Evolutionary conservation across 2,329 filamentous ascomycete genomes (phyloP).

Genomic region (Verticillium nonalfalfae): DNA sequence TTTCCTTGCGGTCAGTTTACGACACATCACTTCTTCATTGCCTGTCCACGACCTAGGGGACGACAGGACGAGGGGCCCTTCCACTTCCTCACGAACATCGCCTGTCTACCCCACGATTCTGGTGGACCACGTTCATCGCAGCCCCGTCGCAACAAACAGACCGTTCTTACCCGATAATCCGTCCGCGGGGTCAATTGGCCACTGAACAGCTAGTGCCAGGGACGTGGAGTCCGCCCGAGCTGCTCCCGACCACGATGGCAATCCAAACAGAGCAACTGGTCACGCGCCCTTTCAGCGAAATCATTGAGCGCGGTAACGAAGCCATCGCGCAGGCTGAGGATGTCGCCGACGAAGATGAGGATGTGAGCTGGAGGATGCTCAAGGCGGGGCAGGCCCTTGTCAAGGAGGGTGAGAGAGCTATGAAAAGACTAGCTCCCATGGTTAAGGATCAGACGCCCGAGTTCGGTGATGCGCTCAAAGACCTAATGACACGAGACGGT

Average conservation of each 20-base stretch:
- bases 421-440: constrained; percentile 27
- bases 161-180: neutral
- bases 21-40: neutral
- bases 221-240: neutral
- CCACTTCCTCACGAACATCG: neutral
- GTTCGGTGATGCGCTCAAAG: constrained; percentile 27
- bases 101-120: neutral
- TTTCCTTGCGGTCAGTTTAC: neutral
- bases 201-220: neutral
- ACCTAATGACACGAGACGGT: constrained; percentile 27
- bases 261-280: neutral
- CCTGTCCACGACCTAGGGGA: neutral
- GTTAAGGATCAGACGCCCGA: constrained; percentile 28
- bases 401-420: constrained; percentile 28
- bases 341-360: constrained; percentile 14
- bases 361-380: constrained; percentile 19
- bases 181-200: neutral
- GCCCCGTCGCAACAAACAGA: neutral
- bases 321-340: constrained; percentile 25
- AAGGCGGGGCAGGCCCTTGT: constrained; percentile 24
- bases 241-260: neutral
- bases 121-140: neutral
- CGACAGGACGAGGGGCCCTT: neutral
- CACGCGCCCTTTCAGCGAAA: constrained; percentile 25
- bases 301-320: constrained; percentile 27